Conservation (phyloP, 2,329 filamentous ascomycete species). For the Aspergillus ruber region DNA sequence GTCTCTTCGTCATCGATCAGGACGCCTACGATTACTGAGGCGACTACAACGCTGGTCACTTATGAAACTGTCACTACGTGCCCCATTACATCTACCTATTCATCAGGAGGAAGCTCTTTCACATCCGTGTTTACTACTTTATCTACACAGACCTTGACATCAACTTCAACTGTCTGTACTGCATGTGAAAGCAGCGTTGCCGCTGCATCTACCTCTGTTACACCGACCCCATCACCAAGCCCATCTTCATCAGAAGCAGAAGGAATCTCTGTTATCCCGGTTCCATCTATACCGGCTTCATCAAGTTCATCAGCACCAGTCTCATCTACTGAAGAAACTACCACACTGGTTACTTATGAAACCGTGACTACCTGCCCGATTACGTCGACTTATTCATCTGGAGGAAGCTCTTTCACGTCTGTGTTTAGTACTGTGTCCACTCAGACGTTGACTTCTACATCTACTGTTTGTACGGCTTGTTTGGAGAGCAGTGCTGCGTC, state of each 20-base stretch:
- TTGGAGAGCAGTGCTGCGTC: constrained; percentile 1
- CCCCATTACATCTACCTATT: background rate
- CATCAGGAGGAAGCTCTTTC: background rate
- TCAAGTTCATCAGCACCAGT: background rate
- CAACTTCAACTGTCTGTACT: no score
- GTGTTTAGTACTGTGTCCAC: background rate
- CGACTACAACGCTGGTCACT: no score
- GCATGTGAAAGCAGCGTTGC: background rate
- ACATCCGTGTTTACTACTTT: no score
- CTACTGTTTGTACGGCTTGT: background rate
- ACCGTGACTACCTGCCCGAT: background rate
- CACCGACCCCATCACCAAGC: background rate
- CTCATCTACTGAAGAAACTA: background rate
- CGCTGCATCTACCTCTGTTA: background rate
- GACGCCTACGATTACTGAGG: no score
- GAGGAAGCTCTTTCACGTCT: background rate
- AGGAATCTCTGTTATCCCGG: background rate
- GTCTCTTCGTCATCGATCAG: no score
- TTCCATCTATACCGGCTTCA: constrained; percentile 4
- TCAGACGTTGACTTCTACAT: background rate
- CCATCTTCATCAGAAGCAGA: background rate
- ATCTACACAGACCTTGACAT: no score
- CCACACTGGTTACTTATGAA: background rate
- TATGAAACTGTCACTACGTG: background rate
- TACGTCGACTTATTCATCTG: background rate